Conservation (phyloP, 768 basidiomycete genomes). For the Chalciporus chontae region DNA sequence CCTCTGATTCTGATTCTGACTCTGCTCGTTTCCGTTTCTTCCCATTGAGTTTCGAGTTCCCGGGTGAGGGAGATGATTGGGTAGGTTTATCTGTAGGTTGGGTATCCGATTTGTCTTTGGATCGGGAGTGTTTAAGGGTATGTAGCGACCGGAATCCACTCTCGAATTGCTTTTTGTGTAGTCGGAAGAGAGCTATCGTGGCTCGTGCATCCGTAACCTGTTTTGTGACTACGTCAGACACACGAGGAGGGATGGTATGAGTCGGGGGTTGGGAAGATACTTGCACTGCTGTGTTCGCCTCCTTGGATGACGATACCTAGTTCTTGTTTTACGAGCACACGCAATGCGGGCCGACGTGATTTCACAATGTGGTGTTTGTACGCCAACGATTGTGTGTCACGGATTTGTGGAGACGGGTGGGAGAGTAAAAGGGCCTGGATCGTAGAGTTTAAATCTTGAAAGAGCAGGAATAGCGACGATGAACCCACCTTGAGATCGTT, state of each 20-base stretch:
- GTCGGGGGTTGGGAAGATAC: constrained; percentile 24
- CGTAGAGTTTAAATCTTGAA: neutral
- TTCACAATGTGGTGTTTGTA: constrained; percentile 57
- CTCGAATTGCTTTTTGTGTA: constrained; percentile 85
- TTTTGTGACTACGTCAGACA: neutral
- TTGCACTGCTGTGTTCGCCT: constrained; percentile 88
- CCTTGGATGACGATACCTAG: constrained; percentile 76
- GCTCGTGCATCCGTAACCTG: constrained; percentile 93
- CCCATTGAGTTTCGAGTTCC: neutral
- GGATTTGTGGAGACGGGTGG: constrained; percentile 58
- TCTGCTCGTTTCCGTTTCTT: constrained; percentile 19
- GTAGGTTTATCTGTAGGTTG: neutral
- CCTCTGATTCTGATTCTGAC: neutral
- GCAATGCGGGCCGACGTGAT: constrained; percentile 68
- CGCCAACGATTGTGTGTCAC: constrained; percentile 69
- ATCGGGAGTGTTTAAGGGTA: neutral
- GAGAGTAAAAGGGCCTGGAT: constrained; percentile 60
- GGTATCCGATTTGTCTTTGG: neutral
- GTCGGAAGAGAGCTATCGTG: constrained; percentile 88
- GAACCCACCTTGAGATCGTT: constrained; percentile 75
- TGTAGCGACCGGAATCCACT: constrained; percentile 29
- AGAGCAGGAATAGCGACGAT: neutral
- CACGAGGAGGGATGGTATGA: neutral
- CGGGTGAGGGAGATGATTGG: neutral
- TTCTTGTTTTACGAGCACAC: constrained; percentile 76